Conservation (phyloP, 1,284 basidiomycete species). For the Naganishia liquefaciens region DNA sequence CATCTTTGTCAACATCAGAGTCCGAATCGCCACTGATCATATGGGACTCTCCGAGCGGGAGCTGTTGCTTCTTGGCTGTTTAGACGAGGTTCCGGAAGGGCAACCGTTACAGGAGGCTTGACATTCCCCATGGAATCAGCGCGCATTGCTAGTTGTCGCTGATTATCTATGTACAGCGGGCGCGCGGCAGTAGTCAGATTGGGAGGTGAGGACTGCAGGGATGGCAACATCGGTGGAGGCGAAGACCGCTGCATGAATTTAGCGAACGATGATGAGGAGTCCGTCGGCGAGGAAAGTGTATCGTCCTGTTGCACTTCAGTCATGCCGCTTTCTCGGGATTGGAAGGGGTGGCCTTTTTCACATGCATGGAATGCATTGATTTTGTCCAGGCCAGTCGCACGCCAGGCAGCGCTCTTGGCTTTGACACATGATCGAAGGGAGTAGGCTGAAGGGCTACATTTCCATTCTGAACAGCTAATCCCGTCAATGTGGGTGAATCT, state of each 20-base stretch:
- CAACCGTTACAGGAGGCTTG: too few relatives aligned
- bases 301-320: not conserved
- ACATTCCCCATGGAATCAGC: too few relatives aligned
- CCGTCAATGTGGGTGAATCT: too few relatives aligned
- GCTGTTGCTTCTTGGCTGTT: not conserved
- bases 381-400: too few relatives aligned
- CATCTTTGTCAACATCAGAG: not conserved
- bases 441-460: too few relatives aligned
- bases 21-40: conserved; percentile 21
- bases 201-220: not conserved
- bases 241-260: not conserved
- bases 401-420: too few relatives aligned
- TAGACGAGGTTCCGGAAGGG: not conserved
- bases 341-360: too few relatives aligned
- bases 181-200: not conserved
- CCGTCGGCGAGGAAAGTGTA: not conserved
- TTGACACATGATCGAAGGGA: too few relatives aligned
- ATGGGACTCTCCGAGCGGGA: conserved; percentile 1
- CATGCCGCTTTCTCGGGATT: too few relatives aligned
- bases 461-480: too few relatives aligned
- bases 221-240: not conserved
- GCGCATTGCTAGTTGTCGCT: not conserved
- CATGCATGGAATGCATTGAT: too few relatives aligned
- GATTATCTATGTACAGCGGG: not conserved
- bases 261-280: conserved; percentile 4